Evolutionary conservation across 2,329 filamentous ascomycete genomes (phyloP).

Genomic region (Aschersonia sp.): DNA sequence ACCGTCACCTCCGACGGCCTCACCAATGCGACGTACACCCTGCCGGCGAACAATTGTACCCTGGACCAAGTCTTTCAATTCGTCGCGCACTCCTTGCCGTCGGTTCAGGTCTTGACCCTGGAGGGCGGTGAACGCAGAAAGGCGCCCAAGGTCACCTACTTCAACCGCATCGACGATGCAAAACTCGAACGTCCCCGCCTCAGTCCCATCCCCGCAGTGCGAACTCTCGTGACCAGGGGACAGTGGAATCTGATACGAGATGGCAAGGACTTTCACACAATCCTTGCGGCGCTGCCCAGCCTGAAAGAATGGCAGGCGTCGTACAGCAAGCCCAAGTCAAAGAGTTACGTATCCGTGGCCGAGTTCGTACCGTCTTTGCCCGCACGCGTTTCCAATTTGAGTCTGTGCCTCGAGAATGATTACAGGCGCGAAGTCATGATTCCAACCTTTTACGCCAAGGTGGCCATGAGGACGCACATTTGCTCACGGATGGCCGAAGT

Average conservation of each 20-base stretch:
- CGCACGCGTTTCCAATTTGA: slow-evolving; percentile 43
- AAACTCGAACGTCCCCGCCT: slow-evolving; percentile 9
- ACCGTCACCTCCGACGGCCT: slow-evolving; percentile 40
- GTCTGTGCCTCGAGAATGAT: slow-evolving; percentile 57
- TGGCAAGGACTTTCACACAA: slow-evolving; percentile 44
- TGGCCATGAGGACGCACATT: slow-evolving; percentile 45
- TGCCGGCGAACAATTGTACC: slow-evolving; percentile 52
- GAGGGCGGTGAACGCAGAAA: slow-evolving; percentile 69
- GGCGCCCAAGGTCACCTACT: slow-evolving; percentile 46
- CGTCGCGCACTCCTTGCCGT: slow-evolving; percentile 41
- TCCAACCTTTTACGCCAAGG: slow-evolving; percentile 46
- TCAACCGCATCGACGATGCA: slow-evolving; percentile 7
- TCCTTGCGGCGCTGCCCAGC: slow-evolving; percentile 49
- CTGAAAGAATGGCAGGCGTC: slow-evolving; percentile 48
- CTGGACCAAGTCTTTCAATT: slow-evolving; percentile 56
- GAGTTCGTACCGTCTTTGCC: slow-evolving; percentile 45
- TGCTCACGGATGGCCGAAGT: slow-evolving; percentile 48
- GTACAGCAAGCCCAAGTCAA: slow-evolving; percentile 58
- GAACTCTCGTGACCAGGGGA: slow-evolving; percentile 56
- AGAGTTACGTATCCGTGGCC: slow-evolving; percentile 58
- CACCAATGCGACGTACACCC: slow-evolving; percentile 41
- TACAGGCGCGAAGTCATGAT: slow-evolving; percentile 50
- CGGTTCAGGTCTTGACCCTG: slow-evolving; percentile 51
- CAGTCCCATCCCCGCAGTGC: slow-evolving; percentile 32
- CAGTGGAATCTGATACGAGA: slow-evolving; percentile 64